Evolutionary conservation across 1,284 basidiomycete species (phyloP).

Genomic region (Cryptococcus sp.): DNA sequence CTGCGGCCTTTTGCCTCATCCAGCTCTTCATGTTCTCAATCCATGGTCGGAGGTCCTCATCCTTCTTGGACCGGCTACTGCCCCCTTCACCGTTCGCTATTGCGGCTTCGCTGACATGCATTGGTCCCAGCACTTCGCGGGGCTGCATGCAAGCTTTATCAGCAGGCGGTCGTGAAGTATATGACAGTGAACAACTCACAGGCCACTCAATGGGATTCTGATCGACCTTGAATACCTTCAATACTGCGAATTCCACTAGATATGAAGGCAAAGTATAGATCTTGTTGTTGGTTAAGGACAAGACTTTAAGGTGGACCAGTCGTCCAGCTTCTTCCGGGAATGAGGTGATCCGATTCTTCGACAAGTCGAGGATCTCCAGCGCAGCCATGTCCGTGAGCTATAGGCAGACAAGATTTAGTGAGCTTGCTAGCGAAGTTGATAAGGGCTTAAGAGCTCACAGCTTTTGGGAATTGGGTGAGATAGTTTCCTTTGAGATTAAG

Average conservation of each 20-base stretch:
- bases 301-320: constrained; percentile 79
- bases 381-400: constrained; percentile 83
- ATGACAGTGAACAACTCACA: constrained; percentile 29
- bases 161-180: background rate
- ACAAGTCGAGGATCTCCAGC: constrained; percentile 92
- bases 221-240: constrained; percentile 83
- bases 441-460: constrained; percentile 62
- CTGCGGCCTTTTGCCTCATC: constrained; percentile 57
- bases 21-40: constrained; percentile 70
- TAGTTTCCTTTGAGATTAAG: constrained; percentile 89
- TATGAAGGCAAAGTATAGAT: constrained; percentile 78
- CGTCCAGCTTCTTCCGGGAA: constrained; percentile 79
- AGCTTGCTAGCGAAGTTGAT: background rate
- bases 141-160: constrained; percentile 27
- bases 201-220: constrained; percentile 95
- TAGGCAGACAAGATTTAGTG: constrained; percentile 3
- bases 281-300: constrained; percentile 84
- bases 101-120: constrained; percentile 25
- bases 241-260: constrained; percentile 67
- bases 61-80: constrained; percentile 47
- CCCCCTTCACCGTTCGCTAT: constrained; percentile 12
- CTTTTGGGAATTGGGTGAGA: constrained; percentile 79
- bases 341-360: constrained; percentile 83
- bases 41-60: constrained; percentile 69
- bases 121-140: constrained; percentile 40